These are phyloP conservation scores for Selaginella tamariscina DNA, from an alignment of 75 land plant genomes.

Conservation along the genomic window DNA sequence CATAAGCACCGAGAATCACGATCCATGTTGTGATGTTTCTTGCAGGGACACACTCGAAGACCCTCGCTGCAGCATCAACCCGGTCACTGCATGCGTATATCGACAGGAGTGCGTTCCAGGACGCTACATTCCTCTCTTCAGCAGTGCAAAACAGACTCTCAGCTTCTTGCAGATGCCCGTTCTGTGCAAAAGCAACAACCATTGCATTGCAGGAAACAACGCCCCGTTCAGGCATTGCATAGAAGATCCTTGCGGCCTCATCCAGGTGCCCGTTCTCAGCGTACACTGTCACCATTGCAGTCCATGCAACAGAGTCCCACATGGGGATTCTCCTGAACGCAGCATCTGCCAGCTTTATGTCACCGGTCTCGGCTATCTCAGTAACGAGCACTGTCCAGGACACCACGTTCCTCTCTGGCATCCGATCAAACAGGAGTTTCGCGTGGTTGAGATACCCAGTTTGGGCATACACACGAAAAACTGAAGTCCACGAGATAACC, in stretches of 20 bases:
- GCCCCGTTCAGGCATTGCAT: neutral
- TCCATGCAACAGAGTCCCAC: neutral
- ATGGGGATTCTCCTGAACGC: neutral
- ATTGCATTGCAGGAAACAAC: neutral
- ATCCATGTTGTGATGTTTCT: neutral
- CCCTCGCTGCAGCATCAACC: neutral
- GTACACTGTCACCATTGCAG: neutral
- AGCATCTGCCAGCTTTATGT: neutral
- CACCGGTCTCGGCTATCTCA: constrained; percentile 10
- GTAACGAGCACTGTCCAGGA: constrained; percentile 19
- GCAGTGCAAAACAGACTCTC: neutral
- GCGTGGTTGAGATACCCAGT: constrained; percentile 1
- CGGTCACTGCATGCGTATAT: neutral
- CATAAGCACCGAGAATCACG: neutral
- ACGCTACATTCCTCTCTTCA: neutral
- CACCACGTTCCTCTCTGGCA: constrained; percentile 21
- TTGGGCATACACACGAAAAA: neutral
- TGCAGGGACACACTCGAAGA: neutral
- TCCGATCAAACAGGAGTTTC: constrained; percentile 13
- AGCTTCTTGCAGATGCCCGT: neutral
- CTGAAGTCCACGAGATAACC: neutral
- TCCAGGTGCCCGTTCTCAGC: neutral
- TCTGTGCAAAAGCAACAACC: neutral
- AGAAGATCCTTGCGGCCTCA: neutral
- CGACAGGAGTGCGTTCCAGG: neutral